Evolutionary conservation across 139 green algal genomes (phyloP).

Genomic region (Tetraselmis striata): DNA sequence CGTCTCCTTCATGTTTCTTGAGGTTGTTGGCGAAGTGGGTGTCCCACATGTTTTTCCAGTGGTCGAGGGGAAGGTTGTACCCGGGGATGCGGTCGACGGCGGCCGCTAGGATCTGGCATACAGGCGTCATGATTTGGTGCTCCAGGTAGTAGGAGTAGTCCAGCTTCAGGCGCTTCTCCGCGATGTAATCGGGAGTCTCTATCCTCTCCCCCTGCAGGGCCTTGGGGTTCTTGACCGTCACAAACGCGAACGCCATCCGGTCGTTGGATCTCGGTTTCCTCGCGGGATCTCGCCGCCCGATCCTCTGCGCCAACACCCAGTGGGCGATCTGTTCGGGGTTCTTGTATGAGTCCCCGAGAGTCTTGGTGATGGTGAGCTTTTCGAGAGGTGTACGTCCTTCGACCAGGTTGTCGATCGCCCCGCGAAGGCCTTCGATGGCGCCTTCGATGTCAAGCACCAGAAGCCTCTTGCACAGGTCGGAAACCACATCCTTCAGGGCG

Average conservation of each 20-base stretch:
- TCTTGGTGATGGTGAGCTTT: constrained; percentile 8
- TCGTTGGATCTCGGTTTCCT: constrained; percentile 15
- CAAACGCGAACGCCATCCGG: constrained; percentile 17
- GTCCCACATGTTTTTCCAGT: too few species aligned
- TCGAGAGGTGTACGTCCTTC: not conserved
- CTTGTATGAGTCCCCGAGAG: constrained; percentile 10
- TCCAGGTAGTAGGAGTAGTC: constrained; percentile 20
- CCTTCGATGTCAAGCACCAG: too few species aligned
- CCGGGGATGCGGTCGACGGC: constrained; percentile 7
- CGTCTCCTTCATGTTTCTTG: too few species aligned
- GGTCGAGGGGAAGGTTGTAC: too few species aligned
- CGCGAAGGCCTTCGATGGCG: too few species aligned
- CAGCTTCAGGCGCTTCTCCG: not conserved
- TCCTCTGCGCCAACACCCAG: constrained; percentile 17
- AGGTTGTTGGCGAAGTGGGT: too few species aligned
- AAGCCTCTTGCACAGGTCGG: too few species aligned
- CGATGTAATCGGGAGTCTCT: constrained; percentile 13
- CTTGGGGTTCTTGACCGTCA: not conserved
- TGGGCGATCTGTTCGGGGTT: constrained; percentile 17
- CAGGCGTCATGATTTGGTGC: constrained; percentile 21
- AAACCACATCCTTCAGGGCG: too few species aligned
- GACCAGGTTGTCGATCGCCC: constrained; percentile 7
- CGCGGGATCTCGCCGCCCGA: constrained; percentile 13
- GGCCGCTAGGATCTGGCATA: constrained; percentile 6
- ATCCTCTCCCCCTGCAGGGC: constrained; percentile 20